Percentiles rank a stretch among this genome's conserved stretches.
Conservation (phyloP, 2,329 filamentous ascomycete genomes). For the Scedosporium aurantiacum region DNA sequence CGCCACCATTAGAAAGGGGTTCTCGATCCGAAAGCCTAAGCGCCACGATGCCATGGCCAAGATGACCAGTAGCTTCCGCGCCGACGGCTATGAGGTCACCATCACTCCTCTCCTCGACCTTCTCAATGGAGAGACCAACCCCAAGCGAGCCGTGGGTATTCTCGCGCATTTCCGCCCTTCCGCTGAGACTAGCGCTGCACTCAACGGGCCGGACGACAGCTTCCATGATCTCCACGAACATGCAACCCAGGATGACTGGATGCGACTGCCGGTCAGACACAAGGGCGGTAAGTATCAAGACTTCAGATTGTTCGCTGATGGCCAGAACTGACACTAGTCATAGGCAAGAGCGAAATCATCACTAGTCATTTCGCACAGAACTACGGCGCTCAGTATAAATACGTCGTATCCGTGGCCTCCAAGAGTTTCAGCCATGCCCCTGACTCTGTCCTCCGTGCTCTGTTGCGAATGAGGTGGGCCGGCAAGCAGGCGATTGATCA, state of each 20-base stretch:
- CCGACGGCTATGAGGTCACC: constrained; percentile 21
- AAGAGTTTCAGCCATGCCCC: constrained; percentile 38
- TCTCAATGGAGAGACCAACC: constrained; percentile 13
- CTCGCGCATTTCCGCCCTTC: constrained; percentile 48
- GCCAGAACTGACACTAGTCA: constrained; percentile 13
- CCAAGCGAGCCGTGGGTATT: constrained; percentile 30
- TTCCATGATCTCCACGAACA: constrained; percentile 36
- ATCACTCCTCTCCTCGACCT: constrained; percentile 30
- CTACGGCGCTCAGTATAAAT: constrained; percentile 57
- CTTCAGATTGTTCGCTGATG: not conserved
- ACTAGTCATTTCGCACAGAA: constrained; percentile 44
- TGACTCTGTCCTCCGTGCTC: constrained; percentile 32
- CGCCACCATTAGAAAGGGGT: constrained; percentile 2
- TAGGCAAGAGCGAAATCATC: constrained; percentile 29
- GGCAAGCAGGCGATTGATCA: constrained; percentile 27
- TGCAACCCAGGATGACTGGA: constrained; percentile 24
- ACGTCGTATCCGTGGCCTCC: constrained; percentile 43
- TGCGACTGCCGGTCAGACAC: constrained; percentile 26
- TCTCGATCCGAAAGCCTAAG: not conserved
- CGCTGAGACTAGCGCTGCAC: constrained; percentile 34
- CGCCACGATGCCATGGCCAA: not conserved
- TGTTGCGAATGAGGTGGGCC: constrained; percentile 45
- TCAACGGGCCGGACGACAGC: constrained; percentile 48
- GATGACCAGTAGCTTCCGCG: constrained; percentile 11
- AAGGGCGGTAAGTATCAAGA: constrained; percentile 20